phyloP scores from a whole-genome alignment of 306 rosid species.

The Acacia crassicarpa region DNA sequence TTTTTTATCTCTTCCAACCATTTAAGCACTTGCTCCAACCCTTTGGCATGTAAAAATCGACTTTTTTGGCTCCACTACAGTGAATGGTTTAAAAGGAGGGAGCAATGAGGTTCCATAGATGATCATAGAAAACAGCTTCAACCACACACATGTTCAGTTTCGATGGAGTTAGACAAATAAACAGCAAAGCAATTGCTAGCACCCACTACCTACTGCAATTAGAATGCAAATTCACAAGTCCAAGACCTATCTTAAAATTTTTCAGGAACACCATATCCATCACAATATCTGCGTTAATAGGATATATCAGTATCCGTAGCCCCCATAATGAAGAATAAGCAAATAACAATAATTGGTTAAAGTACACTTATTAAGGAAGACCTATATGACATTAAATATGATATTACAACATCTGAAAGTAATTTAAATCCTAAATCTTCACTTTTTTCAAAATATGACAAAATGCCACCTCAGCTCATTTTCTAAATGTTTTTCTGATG shows the following conservation, averaged over 20 bases:
- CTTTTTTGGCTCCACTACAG: conserved; percentile 91
- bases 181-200: background rate
- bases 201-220: background rate
- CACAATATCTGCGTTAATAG: conserved; percentile 12
- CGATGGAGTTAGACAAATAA: conserved; percentile 7
- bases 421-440: conserved; percentile 13
- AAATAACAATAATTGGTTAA: background rate
- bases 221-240: conserved; percentile 16
- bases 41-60: conserved; percentile 74
- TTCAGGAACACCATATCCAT: conserved; percentile 2
- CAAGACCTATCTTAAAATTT: background rate
- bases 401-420: conserved; percentile 12
- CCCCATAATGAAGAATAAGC: background rate
- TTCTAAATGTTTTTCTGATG: conserved; percentile 14
- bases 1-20: conserved; percentile 77
- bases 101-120: conserved; percentile 27
- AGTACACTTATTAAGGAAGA: conserved; percentile 18
- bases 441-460: conserved; percentile 12
- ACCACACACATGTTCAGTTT: conserved; percentile 11
- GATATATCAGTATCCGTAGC: background rate
- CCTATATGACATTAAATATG: conserved; percentile 1
- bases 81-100: conserved; percentile 27
- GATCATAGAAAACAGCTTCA: conserved; percentile 18
- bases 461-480: conserved; percentile 19
- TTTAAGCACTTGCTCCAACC: conserved; percentile 82